Evolutionary conservation across 805 yeast species (phyloP), one percentile per base, ranked within the genome.

Genomic region (Pichia pseudocactophila): DNA sequence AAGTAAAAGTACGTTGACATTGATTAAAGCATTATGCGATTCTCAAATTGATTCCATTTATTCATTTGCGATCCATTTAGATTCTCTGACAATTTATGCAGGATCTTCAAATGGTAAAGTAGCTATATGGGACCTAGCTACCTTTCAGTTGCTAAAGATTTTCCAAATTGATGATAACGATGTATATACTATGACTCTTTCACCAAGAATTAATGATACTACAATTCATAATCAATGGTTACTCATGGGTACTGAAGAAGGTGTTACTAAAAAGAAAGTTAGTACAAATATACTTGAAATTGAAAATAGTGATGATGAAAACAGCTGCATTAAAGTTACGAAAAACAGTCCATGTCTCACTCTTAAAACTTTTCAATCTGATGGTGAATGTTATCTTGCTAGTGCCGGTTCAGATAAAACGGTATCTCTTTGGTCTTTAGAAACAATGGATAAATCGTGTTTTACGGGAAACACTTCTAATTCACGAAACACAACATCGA

Each of bases 111-210:
- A 76, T 44, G 92, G 96, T 9, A 66, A 69, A 20, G 71, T 90
- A n/a, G 78, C 80, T 43, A 78, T 86, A 6, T 84, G 96, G 87
- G 97, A 92, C 53, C 64, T 90, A 37, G 78, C 82, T 37, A 88
- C 97, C 0, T 71, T 72, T 41, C 97, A 90, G 57, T 66, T 72
- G 33, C 70, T 74, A 30, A 61, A 75, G 30, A 65, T 74, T 0
- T 69, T 68, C 48, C 56, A 58, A 36, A 51, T 61, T 17, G 70
- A 52, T 50, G 66, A 63, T 31, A 67, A 68, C 30, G 81, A 80
- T 42, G 74, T 86, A 2, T 69, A 80, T 30, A 72, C 90, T 2
- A 52, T 86, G 30, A 74, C 80, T 1, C 69, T 76, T 7, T 65
- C 70, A 41, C 50, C 50, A 3, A 30, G 25, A 12, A 27, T 26